Evolutionary conservation across 352 stramenopile genomes (phyloP).

Genomic region (Phytophthora nicotianae): DNA sequence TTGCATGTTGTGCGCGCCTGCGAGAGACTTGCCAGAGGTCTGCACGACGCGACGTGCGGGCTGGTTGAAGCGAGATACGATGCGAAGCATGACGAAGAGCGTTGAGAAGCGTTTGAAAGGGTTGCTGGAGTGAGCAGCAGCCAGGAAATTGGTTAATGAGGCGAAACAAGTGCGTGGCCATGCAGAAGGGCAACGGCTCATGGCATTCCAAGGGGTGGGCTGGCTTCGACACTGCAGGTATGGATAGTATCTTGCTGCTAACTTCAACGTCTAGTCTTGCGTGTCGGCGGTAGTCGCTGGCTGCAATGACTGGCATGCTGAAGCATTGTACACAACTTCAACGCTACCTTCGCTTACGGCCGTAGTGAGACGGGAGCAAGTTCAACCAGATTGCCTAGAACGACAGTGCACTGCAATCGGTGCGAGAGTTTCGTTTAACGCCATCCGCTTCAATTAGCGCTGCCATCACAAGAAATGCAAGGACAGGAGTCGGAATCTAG

Average conservation of each 20-base stretch:
- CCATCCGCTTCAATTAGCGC: conserved; percentile 15
- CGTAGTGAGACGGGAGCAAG: conserved; percentile 22
- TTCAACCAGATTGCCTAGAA: conserved; percentile 20
- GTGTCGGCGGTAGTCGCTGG: conserved; percentile 18
- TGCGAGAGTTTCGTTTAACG: conserved; percentile 17
- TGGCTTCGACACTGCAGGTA: conserved; percentile 16
- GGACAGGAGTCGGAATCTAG: background rate
- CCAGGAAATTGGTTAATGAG: conserved; percentile 30
- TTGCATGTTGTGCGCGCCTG: conserved; percentile 25
- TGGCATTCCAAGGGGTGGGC: conserved; percentile 5
- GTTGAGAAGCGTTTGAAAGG: conserved; percentile 10
- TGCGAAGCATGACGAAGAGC: conserved; percentile 34
- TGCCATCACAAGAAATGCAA: conserved; percentile 37
- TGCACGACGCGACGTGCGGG: conserved; percentile 24
- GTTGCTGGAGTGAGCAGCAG: conserved; percentile 28
- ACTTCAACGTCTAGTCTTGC: conserved; percentile 27
- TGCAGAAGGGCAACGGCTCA: background rate
- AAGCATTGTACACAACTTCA: conserved; percentile 24
- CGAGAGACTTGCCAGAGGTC: conserved; percentile 25
- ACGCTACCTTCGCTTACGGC: conserved; percentile 5
- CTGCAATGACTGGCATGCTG: conserved; percentile 1
- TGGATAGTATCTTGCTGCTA: conserved; percentile 20
- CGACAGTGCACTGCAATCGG: background rate
- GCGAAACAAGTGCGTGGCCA: conserved; percentile 22
- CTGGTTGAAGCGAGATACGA: conserved; percentile 38